A percentile compares a stretch with the other conserved stretches of the same genome.
phyloP scores from a whole-genome alignment of 768 basidiomycete genomes.

The Mycena capillaripes region DNA sequence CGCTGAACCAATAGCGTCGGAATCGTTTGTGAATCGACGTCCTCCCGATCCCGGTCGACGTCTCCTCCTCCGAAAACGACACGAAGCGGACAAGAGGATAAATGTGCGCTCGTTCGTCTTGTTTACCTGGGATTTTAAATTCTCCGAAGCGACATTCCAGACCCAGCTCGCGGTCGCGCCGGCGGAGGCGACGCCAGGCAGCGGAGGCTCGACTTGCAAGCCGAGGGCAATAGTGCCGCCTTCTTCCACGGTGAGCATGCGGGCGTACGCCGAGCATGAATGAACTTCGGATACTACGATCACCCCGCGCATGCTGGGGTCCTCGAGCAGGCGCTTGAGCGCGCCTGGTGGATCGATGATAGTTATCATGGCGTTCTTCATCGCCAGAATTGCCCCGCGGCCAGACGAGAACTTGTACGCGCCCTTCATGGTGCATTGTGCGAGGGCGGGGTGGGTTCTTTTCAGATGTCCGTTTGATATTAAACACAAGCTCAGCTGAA shows the following conservation, averaged over 20 bases:
- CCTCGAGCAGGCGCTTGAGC: constrained; percentile 32
- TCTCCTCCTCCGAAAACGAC: constrained; percentile 39
- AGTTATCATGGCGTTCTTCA: constrained; percentile 45
- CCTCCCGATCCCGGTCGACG: constrained; percentile 30
- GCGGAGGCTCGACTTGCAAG: constrained; percentile 39
- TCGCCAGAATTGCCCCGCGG: constrained; percentile 20
- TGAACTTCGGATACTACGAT: constrained; percentile 53
- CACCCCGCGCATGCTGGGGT: constrained; percentile 41
- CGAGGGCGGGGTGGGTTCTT: neutral
- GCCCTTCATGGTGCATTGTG: neutral
- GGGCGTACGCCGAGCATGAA: constrained; percentile 49
- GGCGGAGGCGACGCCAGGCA: constrained; percentile 34
- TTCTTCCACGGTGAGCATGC: constrained; percentile 39
- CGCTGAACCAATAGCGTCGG: neutral
- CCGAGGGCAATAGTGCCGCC: constrained; percentile 44
- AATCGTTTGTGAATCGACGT: neutral
- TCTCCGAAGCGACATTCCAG: constrained; percentile 39
- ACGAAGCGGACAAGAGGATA: constrained; percentile 49
- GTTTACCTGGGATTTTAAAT: constrained; percentile 44
- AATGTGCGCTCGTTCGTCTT: constrained; percentile 40
- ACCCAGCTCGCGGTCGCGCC: constrained; percentile 42
- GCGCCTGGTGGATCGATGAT: constrained; percentile 43
- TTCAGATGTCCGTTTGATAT: too few relatives aligned
- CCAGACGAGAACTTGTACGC: neutral
- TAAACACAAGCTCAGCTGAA: neutral